Evolutionary conservation across 2,329 filamentous ascomycete species (phyloP), one percentile per base, ranked within the genome.

Genomic region (Xylaria sp.): DNA sequence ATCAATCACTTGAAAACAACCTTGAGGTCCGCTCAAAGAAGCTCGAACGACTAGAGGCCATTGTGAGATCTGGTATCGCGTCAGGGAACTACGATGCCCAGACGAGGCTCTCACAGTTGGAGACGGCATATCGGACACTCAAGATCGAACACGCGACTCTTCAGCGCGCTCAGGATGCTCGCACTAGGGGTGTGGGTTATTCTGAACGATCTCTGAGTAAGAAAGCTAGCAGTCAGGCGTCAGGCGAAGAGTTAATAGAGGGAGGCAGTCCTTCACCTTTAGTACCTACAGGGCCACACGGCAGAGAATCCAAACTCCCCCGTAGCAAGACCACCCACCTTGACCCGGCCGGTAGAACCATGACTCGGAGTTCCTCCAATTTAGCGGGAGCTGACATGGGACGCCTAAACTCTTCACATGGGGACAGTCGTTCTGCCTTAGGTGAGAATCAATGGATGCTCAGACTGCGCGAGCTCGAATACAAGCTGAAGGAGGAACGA

Each of bases 401-500:
- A 59, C 75, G 75, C 18, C 52, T 72, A 2, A 69, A 71, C 18
- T 75, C 76, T 36, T 71, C 78, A 0, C 69, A 72, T 20, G 66
- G 69, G 28, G 54, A 72, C 68, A 31, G 63, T 59, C 52, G 71
- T 71, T 20, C 48, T 54, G 72, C 48, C 75, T 75, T 66, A 66
- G 68, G 73, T 46, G 82, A 83, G 48, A 91, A 95, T 72, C 89
- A 92, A 73, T 97, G 94, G 93, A 90, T 97, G 72, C 88, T 97
- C 71, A 85, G 96, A 7, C 85, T 98, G 41, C 90, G 93, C 66
- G 94, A 98, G 78, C 84, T 98, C 74, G 96, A 99, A 83, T 88
- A 91, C 73, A 89, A 97, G 74, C 85, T 99, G 20, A 97, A 97
- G 80, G 90, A 92, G 55, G 96, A 99, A 82, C 85, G 96, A 15